Evolutionary conservation across 805 yeast species (phyloP).

Genomic region (Hyphopichia homilentoma): DNA sequence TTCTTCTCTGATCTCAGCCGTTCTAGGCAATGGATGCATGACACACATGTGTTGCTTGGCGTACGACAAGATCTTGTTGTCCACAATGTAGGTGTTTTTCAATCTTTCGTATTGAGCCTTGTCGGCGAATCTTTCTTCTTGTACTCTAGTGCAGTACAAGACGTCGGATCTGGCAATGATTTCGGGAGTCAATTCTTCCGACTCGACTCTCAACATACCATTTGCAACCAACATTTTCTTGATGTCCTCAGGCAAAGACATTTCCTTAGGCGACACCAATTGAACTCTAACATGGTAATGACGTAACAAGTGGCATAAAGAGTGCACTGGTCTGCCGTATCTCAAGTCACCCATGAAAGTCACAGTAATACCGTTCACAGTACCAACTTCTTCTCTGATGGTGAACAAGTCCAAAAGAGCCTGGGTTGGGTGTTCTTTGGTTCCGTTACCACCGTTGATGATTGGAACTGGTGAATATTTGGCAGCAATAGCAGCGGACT

Average conservation of each 20-base stretch:
- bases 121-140: conserved; percentile 88
- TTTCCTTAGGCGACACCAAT: conserved; percentile 86
- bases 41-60: conserved; percentile 99
- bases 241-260: conserved; percentile 75
- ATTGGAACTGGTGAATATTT: conserved; percentile 96
- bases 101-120: conserved; percentile 76
- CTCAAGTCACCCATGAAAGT: conserved; percentile 99
- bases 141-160: conserved; percentile 95
- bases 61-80: conserved; percentile 82
- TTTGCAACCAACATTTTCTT: conserved; percentile 60
- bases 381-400: conserved; percentile 97
- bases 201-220: conserved; percentile 71
- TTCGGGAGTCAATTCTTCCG: conserved; percentile 75
- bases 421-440: conserved; percentile 98
- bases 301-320: conserved; percentile 82
- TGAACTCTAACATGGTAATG: conserved; percentile 93
- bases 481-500: conserved; percentile 90
- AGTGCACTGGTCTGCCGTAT: conserved; percentile 98
- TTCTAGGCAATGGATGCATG: conserved; percentile 98
- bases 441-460: conserved; percentile 96
- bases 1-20: conserved; percentile 93
- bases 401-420: conserved; percentile 97
- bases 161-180: conserved; percentile 90
- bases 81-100: conserved; percentile 88
- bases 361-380: conserved; percentile 95